Evolutionary conservation across 768 basidiomycete species (phyloP), one percentile per base, ranked within the genome.

Genomic region (Sutorius australiensis): DNA sequence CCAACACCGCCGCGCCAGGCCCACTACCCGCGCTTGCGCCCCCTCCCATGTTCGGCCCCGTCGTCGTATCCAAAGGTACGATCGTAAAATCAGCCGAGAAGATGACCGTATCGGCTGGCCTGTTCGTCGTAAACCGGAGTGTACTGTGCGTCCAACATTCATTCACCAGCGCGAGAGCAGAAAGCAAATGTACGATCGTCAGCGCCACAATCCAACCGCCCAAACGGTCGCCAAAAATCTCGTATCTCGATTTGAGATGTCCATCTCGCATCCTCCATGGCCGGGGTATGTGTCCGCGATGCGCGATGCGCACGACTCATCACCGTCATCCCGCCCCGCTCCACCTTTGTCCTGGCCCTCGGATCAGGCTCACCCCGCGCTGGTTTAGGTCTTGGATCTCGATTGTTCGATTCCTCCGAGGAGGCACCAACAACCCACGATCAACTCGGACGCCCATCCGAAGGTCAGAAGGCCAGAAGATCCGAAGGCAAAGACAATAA

Each of bases 11-110:
- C 27, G 33, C 46, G 5, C 21, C 38, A 13, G 24, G 24, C 24
- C 51, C 50, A 33, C 43, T 52, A 40, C 27, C 46, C 31, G 31
- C 28, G 41, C 27, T 42, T 31, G 31, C 28, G 2, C 40, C 34
- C 41, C 38, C 37, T 12, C 42, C 40, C 30, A 17, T 37, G 0
- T 16, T 34, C 41, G 46, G 42, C 34, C 31, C 46, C 36, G 44
- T 31, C 30, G 53, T 60, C 44, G 46, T 56, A 34, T 64, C 61
- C 28, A 59, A 52, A 45, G 65, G 55, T 6, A 63, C 46, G 40
- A 84, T 77, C 36, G 55, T 59, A 51, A 86, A 86, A 56, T 78
- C 73, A 8, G 81, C 77, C 17, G 80, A 77, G 61, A 79, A 84
- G 21, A 80, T 59, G 1, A 71, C 70, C 24, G 53, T n/a, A 5